Evolutionary conservation across 306 rosid species (phyloP).

Genomic region (Casuarina equisetifolia): DNA sequence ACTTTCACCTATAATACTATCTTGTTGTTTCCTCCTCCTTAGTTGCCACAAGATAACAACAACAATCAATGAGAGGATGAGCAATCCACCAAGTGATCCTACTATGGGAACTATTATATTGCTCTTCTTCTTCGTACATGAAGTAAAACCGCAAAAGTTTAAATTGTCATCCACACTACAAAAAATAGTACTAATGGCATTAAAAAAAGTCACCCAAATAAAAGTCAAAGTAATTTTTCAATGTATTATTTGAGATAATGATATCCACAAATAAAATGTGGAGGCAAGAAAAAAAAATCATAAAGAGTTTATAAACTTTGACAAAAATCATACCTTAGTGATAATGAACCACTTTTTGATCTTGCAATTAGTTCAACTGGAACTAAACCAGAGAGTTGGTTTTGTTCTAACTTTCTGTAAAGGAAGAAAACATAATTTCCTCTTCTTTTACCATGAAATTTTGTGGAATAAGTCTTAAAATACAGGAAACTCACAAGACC

Average conservation of each 20-base stretch:
- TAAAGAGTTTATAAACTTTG: background rate
- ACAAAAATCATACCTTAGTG: conserved; percentile 42
- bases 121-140: conserved; percentile 29
- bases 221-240: too few relatives aligned
- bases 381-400: conserved; percentile 39
- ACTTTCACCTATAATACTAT: background rate
- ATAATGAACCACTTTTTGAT: conserved; percentile 32
- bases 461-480: background rate
- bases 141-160: conserved; percentile 27
- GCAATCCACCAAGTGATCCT: conserved; percentile 46
- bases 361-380: conserved; percentile 41
- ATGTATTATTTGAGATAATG: background rate
- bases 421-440: conserved; percentile 14
- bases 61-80: conserved; percentile 27
- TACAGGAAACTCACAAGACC: conserved; percentile 43
- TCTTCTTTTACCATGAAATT: background rate
- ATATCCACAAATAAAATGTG: too few relatives aligned
- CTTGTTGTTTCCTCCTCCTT: conserved; percentile 22
- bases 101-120: conserved; percentile 33
- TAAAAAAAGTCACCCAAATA: background rate
- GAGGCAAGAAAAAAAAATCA: background rate
- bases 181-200: background rate
- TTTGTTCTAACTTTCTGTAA: conserved; percentile 48
- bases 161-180: conserved; percentile 44
- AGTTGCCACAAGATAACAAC: conserved; percentile 24